Percentiles rank a stretch among this genome's conserved stretches.
These are phyloP conservation scores for Dothiorella sarmentorum DNA, from an alignment of 2,329 filamentous ascomycete genomes.

Conservation along the genomic window DNA sequence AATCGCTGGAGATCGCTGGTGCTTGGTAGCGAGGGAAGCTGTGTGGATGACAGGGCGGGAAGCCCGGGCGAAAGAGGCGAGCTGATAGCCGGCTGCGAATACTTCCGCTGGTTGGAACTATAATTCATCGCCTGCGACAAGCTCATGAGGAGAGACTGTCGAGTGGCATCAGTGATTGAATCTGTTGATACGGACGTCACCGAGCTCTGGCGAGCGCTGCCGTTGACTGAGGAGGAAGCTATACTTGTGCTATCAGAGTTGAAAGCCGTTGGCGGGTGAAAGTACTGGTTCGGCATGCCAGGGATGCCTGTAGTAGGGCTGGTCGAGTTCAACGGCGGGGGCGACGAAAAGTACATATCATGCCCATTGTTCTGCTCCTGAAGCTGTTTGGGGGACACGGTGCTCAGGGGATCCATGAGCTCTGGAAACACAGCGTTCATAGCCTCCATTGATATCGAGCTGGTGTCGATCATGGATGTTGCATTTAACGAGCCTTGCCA, in stretches of 20 bases:
- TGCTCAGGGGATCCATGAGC: constrained; percentile 55
- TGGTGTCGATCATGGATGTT: constrained; percentile 62
- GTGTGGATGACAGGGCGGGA: constrained; percentile 33
- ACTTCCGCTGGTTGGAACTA: constrained; percentile 53
- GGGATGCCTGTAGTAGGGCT: constrained; percentile 66
- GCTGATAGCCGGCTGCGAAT: constrained; percentile 56
- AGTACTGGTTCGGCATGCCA: constrained; percentile 57
- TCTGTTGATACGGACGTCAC: constrained; percentile 60
- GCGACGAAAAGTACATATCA: constrained; percentile 76
- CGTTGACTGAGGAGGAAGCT: constrained; percentile 66
- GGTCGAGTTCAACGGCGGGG: constrained; percentile 70
- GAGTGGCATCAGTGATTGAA: constrained; percentile 63
- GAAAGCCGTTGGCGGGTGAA: constrained; percentile 65
- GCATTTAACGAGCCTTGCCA: constrained; percentile 55
- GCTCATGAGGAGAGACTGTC: constrained; percentile 60
- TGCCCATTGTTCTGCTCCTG: constrained; percentile 64
- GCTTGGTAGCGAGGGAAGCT: constrained; percentile 65
- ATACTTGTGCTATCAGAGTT: constrained; percentile 63
- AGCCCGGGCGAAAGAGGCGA: constrained; percentile 44
- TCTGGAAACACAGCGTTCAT: constrained; percentile 73
- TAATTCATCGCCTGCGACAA: constrained; percentile 58
- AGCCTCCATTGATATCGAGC: constrained; percentile 72
- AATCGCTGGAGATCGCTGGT: constrained; percentile 86
- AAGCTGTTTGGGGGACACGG: constrained; percentile 73
- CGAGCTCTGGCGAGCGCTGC: constrained; percentile 61